phyloP scores from a whole-genome alignment of 805 yeast genomes.

The Spathaspora passalidarum region DNA sequence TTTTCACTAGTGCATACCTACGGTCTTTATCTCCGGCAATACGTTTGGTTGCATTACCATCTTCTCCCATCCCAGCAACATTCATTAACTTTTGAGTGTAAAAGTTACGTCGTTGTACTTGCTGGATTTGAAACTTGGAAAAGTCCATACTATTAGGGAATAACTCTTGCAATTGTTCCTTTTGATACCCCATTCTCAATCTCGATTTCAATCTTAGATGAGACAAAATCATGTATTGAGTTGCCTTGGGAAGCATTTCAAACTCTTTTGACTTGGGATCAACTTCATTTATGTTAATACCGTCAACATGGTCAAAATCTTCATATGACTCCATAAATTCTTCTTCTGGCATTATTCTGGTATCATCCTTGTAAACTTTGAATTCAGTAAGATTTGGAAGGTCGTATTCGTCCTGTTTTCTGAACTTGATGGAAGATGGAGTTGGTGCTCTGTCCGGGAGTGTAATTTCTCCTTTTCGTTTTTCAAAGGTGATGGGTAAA shows the following conservation, averaged over 20 bases:
- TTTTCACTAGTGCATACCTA: conserved; percentile 70
- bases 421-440: conserved; percentile 25
- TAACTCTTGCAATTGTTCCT: conserved; percentile 77
- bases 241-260: conserved; percentile 68
- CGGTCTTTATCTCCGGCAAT: conserved; percentile 82
- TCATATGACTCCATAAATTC: conserved; percentile 63
- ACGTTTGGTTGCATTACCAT: conserved; percentile 48
- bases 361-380: conserved; percentile 54
- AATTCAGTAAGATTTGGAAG: conserved; percentile 68
- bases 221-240: conserved; percentile 85
- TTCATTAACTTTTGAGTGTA: conserved; percentile 85
- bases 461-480: not conserved
- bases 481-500: conserved; percentile 11
- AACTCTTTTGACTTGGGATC: conserved; percentile 86
- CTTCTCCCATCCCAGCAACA: conserved; percentile 73
- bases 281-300: conserved; percentile 64
- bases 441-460: conserved; percentile 7
- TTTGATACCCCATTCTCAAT: conserved; percentile 90
- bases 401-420: conserved; percentile 78
- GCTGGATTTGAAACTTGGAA: conserved; percentile 86
- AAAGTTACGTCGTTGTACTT: conserved; percentile 88
- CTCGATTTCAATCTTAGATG: conserved; percentile 81
- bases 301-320: conserved; percentile 58
- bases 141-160: conserved; percentile 89
- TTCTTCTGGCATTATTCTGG: conserved; percentile 68